Evolutionary conservation across 176 grass and related monocot genomes (phyloP).

Genomic region (Aegilops bicornis): DNA sequence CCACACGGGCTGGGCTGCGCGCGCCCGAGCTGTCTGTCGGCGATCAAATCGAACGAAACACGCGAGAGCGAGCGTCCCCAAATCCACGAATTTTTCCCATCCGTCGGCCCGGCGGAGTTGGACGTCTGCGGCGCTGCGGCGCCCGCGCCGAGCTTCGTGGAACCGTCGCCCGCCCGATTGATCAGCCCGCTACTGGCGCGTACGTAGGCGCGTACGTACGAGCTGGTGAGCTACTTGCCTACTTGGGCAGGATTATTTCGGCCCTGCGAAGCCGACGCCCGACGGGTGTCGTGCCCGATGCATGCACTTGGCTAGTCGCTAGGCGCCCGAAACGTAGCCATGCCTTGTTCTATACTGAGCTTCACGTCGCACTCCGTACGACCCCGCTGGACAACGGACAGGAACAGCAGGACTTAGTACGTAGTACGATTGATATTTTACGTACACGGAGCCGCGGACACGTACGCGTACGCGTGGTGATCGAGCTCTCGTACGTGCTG

Average conservation of each 20-base stretch:
- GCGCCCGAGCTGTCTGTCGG: background rate
- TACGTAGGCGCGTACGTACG: too few species aligned
- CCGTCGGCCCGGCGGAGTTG: background rate
- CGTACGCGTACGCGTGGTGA: background rate
- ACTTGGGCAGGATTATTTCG: background rate
- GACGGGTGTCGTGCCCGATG: background rate
- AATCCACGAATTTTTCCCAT: too few species aligned
- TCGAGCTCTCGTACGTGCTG: background rate
- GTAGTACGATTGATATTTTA: too few species aligned
- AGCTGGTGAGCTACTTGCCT: too few species aligned
- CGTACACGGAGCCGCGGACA: background rate
- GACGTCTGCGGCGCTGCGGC: slow-evolving; percentile 30
- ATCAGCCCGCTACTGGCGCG: background rate
- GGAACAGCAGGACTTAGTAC: background rate
- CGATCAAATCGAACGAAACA: background rate
- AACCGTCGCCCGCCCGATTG: background rate
- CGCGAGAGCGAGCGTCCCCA: background rate
- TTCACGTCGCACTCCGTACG: background rate
- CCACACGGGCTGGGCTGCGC: too few species aligned
- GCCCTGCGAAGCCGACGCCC: background rate
- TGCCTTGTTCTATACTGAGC: too few species aligned
- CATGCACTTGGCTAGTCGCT: background rate
- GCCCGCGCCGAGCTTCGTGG: background rate
- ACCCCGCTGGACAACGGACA: background rate
- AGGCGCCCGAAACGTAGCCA: background rate